A percentile compares a stretch with the other conserved stretches of the same genome.
These are phyloP conservation scores for Podaxis sp. DNA, from an alignment of 768 basidiomycete genomes.

Conservation along the genomic window DNA sequence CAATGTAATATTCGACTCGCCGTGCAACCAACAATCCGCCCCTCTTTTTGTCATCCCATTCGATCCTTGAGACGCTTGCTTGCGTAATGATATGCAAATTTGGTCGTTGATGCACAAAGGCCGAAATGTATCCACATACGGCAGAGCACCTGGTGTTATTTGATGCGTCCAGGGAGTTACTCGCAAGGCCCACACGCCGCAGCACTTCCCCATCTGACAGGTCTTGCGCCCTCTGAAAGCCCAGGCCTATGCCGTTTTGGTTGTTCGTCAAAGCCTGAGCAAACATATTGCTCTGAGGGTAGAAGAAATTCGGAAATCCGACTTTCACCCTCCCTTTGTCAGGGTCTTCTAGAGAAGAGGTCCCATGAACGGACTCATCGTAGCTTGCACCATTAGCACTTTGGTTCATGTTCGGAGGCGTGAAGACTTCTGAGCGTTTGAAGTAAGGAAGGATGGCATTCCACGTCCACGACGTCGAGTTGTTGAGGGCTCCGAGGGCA, in stretches of 20 bases:
- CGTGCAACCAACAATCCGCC: constrained; percentile 37
- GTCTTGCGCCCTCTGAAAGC: constrained; percentile 27
- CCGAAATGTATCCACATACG: constrained; percentile 31
- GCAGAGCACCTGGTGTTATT: constrained; percentile 35
- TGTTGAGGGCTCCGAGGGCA: constrained; percentile 19
- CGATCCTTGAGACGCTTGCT: constrained; percentile 51
- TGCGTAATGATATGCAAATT: constrained; percentile 60
- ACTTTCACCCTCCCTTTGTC: constrained; percentile 28
- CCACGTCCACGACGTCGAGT: constrained; percentile 36
- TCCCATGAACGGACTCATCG: constrained; percentile 26
- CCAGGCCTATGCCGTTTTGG: constrained; percentile 9
- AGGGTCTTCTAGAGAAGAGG: not conserved
- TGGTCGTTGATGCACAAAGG: constrained; percentile 25
- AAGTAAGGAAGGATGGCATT: constrained; percentile 42
- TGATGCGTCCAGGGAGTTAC: constrained; percentile 28
- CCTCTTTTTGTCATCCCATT: constrained; percentile 37
- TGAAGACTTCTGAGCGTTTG: constrained; percentile 57
- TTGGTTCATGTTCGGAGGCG: constrained; percentile 40
- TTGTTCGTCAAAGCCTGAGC: constrained; percentile 17
- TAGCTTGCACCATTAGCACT: constrained; percentile 24
- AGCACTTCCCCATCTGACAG: constrained; percentile 27
- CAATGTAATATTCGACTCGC: constrained; percentile 43
- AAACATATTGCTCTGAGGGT: constrained; percentile 29
- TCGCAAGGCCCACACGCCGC: constrained; percentile 28
- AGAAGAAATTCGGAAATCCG: constrained; percentile 34